phyloP scores from a whole-genome alignment of 805 yeast genomes.

The Saccharomycopsis fermentans region DNA sequence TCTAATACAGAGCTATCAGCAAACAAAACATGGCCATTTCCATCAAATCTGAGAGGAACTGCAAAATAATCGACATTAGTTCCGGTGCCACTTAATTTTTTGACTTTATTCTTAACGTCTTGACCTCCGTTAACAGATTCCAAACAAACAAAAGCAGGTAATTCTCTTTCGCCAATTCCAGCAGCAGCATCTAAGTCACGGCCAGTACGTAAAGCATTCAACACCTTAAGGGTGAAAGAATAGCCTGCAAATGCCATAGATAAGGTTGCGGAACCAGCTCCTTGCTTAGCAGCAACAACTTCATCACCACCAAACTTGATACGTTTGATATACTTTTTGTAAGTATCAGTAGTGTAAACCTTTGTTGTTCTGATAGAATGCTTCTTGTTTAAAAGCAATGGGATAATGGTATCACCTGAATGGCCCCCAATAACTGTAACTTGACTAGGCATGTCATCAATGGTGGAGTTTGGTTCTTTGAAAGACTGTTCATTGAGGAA shows the following conservation, averaged over 20 bases:
- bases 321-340: slow-evolving; percentile 57
- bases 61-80: slow-evolving; percentile 43
- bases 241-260: slow-evolving; percentile 85
- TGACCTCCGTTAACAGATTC: slow-evolving; percentile 43
- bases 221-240: slow-evolving; percentile 56
- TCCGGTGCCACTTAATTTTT: slow-evolving; percentile 22
- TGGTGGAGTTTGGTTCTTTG: slow-evolving; percentile 13
- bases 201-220: slow-evolving; percentile 39
- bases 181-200: slow-evolving; percentile 19
- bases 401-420: slow-evolving; percentile 76
- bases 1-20: slow-evolving; percentile 24
- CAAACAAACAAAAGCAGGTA: slow-evolving; percentile 41
- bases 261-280: slow-evolving; percentile 76
- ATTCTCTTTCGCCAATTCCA: slow-evolving; percentile 7
- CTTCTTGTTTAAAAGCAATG: slow-evolving; percentile 50
- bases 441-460: slow-evolving; percentile 19
- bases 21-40: slow-evolving; percentile 37
- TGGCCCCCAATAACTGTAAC: slow-evolving; percentile 80
- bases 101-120: slow-evolving; percentile 21
- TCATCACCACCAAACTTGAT: slow-evolving; percentile 85
- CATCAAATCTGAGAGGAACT: slow-evolving; percentile 46
- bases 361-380: slow-evolving; percentile 27
- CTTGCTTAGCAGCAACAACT: slow-evolving; percentile 75
- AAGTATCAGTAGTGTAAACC: slow-evolving; percentile 30
- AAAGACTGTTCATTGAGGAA: slow-evolving; percentile 28